Evolutionary conservation across 176 grass and related monocot species (phyloP).

Genomic region (Juncus effusus): DNA sequence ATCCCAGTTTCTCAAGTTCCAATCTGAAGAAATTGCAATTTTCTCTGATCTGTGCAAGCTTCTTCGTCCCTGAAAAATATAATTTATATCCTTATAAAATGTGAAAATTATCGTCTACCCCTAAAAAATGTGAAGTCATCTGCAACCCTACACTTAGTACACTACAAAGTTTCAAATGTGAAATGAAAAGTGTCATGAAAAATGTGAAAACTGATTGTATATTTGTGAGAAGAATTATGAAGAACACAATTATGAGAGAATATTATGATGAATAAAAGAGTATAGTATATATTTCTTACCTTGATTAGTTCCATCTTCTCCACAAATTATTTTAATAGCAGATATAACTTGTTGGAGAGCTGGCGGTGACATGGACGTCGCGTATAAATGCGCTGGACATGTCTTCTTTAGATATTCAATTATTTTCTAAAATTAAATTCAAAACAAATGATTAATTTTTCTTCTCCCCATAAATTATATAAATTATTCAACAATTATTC

Average conservation of each 20-base stretch:
- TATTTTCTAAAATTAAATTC: conserved; percentile 54
- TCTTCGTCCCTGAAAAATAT: conserved; percentile 51
- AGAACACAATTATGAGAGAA: too few species aligned
- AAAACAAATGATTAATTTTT: conserved; percentile 4
- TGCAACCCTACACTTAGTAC: background rate
- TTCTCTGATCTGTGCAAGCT: conserved; percentile 77
- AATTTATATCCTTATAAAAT: background rate
- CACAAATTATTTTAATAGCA: conserved; percentile 74
- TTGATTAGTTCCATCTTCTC: conserved; percentile 70
- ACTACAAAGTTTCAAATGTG: background rate
- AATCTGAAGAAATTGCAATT: conserved; percentile 92
- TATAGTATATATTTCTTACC: conserved; percentile 19
- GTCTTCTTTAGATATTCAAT: conserved; percentile 67
- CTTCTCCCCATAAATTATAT: background rate
- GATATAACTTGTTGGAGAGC: conserved; percentile 85
- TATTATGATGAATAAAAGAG: background rate
- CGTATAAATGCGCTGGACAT: conserved; percentile 83
- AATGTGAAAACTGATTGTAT: too few species aligned
- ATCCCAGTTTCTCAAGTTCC: conserved; percentile 88
- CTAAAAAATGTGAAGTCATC: too few species aligned
- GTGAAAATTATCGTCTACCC: too few species aligned
- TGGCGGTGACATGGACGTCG: conserved; percentile 82
- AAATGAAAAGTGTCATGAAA: background rate
- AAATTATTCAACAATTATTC: too few species aligned
- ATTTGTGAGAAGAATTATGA: too few species aligned